Evolutionary conservation across 768 basidiomycete genomes (phyloP).

Genomic region (Tylopilus balloui): DNA sequence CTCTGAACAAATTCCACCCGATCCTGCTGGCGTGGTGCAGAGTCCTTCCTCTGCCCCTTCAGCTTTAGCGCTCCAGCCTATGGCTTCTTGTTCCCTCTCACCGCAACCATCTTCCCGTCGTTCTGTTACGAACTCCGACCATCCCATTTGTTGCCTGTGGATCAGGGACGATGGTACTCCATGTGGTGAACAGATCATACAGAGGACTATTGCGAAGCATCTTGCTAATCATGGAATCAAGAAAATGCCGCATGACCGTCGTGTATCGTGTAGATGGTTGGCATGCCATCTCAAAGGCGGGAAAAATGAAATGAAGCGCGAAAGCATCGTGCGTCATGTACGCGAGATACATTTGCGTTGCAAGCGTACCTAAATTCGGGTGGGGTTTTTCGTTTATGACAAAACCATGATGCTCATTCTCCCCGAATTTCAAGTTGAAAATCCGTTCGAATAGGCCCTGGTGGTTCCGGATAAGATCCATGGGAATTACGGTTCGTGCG

Average conservation of each 20-base stretch:
- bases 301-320: conserved; percentile 3
- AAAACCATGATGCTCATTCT: background rate
- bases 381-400: background rate
- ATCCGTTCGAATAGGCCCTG: background rate
- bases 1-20: background rate
- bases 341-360: conserved; percentile 11
- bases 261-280: conserved; percentile 3
- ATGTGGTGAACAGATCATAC: conserved; percentile 2
- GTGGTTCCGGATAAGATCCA: background rate
- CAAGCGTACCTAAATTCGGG: conserved; percentile 5
- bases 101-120: background rate
- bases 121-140: background rate
- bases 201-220: background rate
- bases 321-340: conserved; percentile 16
- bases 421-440: background rate
- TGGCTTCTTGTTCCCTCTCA: no score
- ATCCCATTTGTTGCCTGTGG: conserved; percentile 22
- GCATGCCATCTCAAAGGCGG: conserved; percentile 3
- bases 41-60: background rate
- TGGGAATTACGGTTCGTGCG: background rate
- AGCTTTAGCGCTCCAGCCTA: background rate
- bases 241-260: fast-evolving
- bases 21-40: background rate
- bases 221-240: conserved; percentile 7
- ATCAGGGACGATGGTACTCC: background rate